Percentiles rank a stretch among this genome's conserved stretches.
These are phyloP conservation scores for Lachnellula suecica DNA, from an alignment of 2,329 filamentous ascomycete genomes.

Conservation along the genomic window DNA sequence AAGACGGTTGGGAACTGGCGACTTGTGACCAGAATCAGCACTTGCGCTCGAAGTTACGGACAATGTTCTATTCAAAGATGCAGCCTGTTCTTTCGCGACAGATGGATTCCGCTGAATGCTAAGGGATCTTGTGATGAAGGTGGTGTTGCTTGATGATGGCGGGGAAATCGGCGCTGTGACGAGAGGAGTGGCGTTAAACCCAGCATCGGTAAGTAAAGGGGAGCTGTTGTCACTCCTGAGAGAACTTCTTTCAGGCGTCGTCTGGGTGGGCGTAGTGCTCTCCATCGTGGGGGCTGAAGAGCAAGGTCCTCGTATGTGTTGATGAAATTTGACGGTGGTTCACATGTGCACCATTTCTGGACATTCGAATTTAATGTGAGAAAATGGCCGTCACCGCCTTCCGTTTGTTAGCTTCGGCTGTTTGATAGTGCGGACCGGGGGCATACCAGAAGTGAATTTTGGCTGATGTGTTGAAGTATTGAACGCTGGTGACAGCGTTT, in stretches of 20 bases:
- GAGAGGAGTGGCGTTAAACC: slow-evolving; percentile 17
- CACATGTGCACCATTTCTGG: too few relatives aligned
- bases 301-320: too few relatives aligned
- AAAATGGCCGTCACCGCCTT: too few relatives aligned
- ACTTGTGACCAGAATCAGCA: not conserved
- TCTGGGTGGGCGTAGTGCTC: too few relatives aligned
- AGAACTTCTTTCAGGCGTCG: not conserved
- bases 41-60: slow-evolving; percentile 26
- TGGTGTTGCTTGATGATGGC: slow-evolving; percentile 11
- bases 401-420: too few relatives aligned
- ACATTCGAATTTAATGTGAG: too few relatives aligned
- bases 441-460: too few relatives aligned
- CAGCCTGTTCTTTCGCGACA: slow-evolving; percentile 18
- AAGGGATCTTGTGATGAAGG: slow-evolving; percentile 28
- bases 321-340: too few relatives aligned
- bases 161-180: not conserved
- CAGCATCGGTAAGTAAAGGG: slow-evolving; percentile 17
- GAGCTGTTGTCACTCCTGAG: not conserved
- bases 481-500: too few relatives aligned
- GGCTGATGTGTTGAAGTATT: too few relatives aligned
- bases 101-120: slow-evolving; percentile 26
- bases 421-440: too few relatives aligned
- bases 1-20: slow-evolving; percentile 10
- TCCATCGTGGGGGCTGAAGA: too few relatives aligned
- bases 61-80: slow-evolving; percentile 20